Evolutionary conservation across 2,329 filamentous ascomycete genomes (phyloP).

Genomic region (Botrytis tulipae): DNA sequence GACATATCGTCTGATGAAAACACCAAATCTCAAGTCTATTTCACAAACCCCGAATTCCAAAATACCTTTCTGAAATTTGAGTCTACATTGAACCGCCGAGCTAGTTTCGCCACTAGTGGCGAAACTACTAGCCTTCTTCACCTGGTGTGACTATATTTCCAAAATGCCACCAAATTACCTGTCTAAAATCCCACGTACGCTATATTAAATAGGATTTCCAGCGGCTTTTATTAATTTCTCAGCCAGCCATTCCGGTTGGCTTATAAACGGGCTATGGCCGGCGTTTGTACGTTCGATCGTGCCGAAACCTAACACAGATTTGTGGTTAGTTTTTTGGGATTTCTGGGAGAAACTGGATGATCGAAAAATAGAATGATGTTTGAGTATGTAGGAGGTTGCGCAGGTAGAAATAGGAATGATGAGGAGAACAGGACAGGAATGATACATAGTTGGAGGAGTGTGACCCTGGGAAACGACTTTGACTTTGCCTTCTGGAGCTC

Average conservation of each 20-base stretch:
- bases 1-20: not conserved
- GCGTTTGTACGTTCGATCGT: conserved; percentile 26
- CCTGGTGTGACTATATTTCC: not conserved
- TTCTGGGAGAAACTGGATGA: not conserved
- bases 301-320: not conserved
- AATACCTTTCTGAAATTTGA: not conserved
- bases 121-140: not conserved
- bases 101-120: too few species aligned
- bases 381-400: not conserved
- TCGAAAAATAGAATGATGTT: not conserved
- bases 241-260: conserved; percentile 24
- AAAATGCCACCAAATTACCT: not conserved
- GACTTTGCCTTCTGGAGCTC: not conserved
- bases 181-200: too few species aligned
- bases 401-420: not conserved
- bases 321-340: not conserved
- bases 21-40: not conserved
- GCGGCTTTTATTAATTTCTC: conserved; percentile 19
- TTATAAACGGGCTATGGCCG: conserved; percentile 32
- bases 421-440: not conserved
- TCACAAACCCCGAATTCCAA: not conserved
- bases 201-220: not conserved
- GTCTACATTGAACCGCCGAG: too few species aligned
- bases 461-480: not conserved
- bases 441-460: not conserved